A percentile compares a stretch with the other conserved stretches of the same genome.
Conservation (phyloP, 805 yeast genomes). For the Yamadazyma paraphyllophila region DNA sequence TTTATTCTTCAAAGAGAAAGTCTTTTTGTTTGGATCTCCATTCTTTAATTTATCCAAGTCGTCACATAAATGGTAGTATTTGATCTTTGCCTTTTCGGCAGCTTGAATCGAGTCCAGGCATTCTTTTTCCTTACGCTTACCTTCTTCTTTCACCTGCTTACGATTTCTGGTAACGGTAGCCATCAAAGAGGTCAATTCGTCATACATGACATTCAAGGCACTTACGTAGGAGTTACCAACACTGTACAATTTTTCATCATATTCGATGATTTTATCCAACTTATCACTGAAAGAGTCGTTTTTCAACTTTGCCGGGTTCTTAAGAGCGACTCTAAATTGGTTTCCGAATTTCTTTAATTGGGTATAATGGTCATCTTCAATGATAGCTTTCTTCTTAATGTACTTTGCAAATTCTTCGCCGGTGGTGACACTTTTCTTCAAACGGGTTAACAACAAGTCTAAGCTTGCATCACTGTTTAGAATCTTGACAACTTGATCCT, state of each 20-base stretch:
- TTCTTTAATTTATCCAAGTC: constrained; percentile 81
- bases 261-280: constrained; percentile 66
- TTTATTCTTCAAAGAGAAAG: constrained; percentile 74
- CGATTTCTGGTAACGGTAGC: constrained; percentile 69
- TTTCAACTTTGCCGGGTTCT: constrained; percentile 44
- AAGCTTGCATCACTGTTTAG: constrained; percentile 73
- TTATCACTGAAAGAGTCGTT: constrained; percentile 65
- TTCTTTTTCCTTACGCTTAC: constrained; percentile 77
- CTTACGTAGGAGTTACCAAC: constrained; percentile 77
- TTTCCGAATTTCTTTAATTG: constrained; percentile 72
- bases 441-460: constrained; percentile 64
- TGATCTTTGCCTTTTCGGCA: constrained; percentile 83
- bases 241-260: constrained; percentile 69
- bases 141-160: constrained; percentile 78
- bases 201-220: constrained; percentile 80
- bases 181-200: constrained; percentile 72
- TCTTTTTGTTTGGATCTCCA: constrained; percentile 76
- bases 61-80: constrained; percentile 73
- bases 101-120: constrained; percentile 75
- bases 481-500: constrained; percentile 43
- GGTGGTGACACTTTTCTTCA: constrained; percentile 76
- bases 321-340: constrained; percentile 50
- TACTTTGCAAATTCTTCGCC: constrained; percentile 84
- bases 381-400: constrained; percentile 70
- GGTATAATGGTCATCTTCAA: constrained; percentile 74